These are phyloP conservation scores for Rhizopogon vinicolor DNA, from an alignment of 768 basidiomycete genomes.

Conservation along the genomic window DNA sequence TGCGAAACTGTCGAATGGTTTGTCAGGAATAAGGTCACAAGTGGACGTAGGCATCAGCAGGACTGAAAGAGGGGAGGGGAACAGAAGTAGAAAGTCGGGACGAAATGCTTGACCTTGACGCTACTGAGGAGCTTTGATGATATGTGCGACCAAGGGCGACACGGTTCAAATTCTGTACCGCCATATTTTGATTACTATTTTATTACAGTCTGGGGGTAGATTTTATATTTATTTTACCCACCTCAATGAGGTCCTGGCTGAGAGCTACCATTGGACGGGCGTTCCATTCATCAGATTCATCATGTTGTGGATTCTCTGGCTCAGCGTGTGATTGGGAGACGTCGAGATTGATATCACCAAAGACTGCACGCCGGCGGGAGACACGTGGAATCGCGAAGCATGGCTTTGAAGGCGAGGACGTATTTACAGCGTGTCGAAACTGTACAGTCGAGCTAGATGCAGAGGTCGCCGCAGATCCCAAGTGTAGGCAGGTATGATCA, in stretches of 20 bases:
- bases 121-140: slow-evolving; percentile 16
- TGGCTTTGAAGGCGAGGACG: slow-evolving; percentile 11
- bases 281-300: not conserved
- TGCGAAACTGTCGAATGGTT: slow-evolving; percentile 18
- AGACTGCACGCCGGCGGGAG: slow-evolving; percentile 17
- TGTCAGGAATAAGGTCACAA: slow-evolving; percentile 3
- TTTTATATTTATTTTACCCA: slow-evolving; percentile 4
- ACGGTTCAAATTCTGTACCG: slow-evolving; percentile 16
- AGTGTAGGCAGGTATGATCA: slow-evolving; percentile 16
- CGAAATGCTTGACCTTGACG: slow-evolving; percentile 14
- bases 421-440: slow-evolving; percentile 8
- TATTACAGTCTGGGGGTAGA: not conserved
- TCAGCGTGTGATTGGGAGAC: slow-evolving; percentile 13
- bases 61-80: slow-evolving; percentile 7
- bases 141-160: slow-evolving; percentile 13
- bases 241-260: slow-evolving; percentile 27
- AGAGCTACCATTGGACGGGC: slow-evolving; percentile 12
- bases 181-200: not conserved
- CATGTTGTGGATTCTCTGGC: slow-evolving; percentile 8
- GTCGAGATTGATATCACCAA: slow-evolving; percentile 21
- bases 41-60: not conserved
- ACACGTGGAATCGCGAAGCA: slow-evolving; percentile 16
- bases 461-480: slow-evolving; percentile 4
- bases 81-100: slow-evolving; percentile 19
- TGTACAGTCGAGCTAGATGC: slow-evolving; percentile 19